Evolutionary conservation across 2,329 filamentous ascomycete genomes (phyloP).

Genomic region (Microcyclospora pomicola): DNA sequence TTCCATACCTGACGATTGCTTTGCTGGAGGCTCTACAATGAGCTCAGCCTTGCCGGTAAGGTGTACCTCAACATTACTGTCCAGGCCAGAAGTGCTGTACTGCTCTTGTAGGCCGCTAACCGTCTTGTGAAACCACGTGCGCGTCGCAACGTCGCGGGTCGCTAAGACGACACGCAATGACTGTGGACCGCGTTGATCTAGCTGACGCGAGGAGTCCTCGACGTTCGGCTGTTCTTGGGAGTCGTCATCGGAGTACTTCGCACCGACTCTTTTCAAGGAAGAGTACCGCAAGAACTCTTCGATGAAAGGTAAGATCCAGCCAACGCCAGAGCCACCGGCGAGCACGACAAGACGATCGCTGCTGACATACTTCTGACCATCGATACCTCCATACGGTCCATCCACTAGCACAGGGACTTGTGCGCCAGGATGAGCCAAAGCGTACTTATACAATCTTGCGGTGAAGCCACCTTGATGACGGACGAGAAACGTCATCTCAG

Average conservation of each 20-base stretch:
- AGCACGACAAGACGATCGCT: conserved; percentile 36
- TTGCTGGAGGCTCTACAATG: conserved; percentile 2
- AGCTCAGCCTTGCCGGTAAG: conserved; percentile 6
- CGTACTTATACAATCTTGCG: conserved; percentile 29
- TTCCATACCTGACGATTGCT: conserved; percentile 7
- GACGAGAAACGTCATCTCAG: conserved; percentile 41
- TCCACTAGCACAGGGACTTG: conserved; percentile 39
- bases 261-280: not conserved
- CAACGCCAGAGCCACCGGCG: conserved; percentile 43
- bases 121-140: conserved; percentile 24
- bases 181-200: conserved; percentile 1
- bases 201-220: conserved; percentile 11
- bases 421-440: conserved; percentile 23
- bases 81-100: conserved; percentile 3
- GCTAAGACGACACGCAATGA: conserved; percentile 18
- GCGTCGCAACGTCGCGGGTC: conserved; percentile 23
- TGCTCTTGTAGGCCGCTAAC: conserved; percentile 13
- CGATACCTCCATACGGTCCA: conserved; percentile 45
- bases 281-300: conserved; percentile 22
- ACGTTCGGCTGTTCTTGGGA: not conserved
- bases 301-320: conserved; percentile 38
- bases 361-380: conserved; percentile 22
- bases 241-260: too few relatives aligned
- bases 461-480: conserved; percentile 39
- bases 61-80: conserved; percentile 9